Conservation (phyloP, 108 stramenopile species). For the Nannochloropsis oceanica region DNA sequence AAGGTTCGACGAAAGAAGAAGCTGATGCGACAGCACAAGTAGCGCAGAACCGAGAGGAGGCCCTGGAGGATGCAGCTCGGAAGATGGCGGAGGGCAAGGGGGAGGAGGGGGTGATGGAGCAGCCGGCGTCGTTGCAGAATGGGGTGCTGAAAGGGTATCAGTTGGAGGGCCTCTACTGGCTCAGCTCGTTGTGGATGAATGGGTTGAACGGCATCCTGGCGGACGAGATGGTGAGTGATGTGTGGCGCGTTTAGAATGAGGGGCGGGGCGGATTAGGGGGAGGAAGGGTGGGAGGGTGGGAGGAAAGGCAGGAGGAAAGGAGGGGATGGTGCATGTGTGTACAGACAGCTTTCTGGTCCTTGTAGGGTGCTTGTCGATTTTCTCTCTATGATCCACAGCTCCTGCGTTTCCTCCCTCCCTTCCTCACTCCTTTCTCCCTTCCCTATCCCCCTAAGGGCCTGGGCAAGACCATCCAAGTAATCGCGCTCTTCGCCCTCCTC, state of each 20-base stretch:
- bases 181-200: constrained; percentile 89
- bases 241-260: too few species aligned
- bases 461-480: constrained; percentile 51
- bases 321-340: too few species aligned
- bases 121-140: constrained; percentile 28
- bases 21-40: not conserved
- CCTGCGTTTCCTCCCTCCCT: not conserved
- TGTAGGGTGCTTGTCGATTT: not conserved
- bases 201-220: constrained; percentile 94
- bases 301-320: not conserved
- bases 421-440: not conserved
- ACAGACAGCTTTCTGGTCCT: too few species aligned
- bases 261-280: too few species aligned
- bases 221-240: constrained; percentile 68
- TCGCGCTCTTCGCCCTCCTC: constrained; percentile 80
- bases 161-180: constrained; percentile 58
- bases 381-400: not conserved
- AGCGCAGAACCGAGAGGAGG: not conserved
- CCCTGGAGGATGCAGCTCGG: not conserved
- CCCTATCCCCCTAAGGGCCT: constrained; percentile 2
- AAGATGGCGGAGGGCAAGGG: not conserved
- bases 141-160: constrained; percentile 48
- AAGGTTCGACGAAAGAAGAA: not conserved
- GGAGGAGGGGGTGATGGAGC: not conserved
- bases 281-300: not conserved